Evolutionary conservation across 129 eudicot genomes (phyloP).

Genomic region (Escallonia rubra): DNA sequence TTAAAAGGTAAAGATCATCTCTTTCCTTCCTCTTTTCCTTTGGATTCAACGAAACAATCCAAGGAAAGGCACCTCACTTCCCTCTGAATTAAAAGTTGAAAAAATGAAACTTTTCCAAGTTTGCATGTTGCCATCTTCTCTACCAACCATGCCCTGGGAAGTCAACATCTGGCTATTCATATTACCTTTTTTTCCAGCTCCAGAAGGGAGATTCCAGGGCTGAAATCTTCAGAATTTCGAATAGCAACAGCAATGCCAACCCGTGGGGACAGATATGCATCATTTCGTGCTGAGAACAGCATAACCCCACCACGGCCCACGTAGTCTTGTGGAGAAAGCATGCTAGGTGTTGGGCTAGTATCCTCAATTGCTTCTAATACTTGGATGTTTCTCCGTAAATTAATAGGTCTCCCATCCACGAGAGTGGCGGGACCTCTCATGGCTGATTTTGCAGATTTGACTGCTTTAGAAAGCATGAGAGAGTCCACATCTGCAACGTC

Average conservation of each 20-base stretch:
- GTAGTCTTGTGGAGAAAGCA: conserved; percentile 98
- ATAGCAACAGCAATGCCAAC: conserved; percentile 90
- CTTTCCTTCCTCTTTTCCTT: no score
- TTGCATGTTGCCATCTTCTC: no score
- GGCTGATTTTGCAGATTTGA: conserved; percentile 48
- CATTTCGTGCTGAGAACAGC: conserved; percentile 88
- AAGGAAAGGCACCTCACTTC: no score
- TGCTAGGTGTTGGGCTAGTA: conserved; percentile 81
- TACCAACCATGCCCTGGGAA: not conserved
- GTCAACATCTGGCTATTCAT: not conserved
- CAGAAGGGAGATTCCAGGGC: conserved; percentile 85
- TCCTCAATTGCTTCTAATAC: conserved; percentile 89
- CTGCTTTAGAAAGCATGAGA: conserved; percentile 38
- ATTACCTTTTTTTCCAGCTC: conserved; percentile 94
- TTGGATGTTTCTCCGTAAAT: conserved; percentile 56
- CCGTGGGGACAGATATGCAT: conserved; percentile 78
- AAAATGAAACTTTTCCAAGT: no score
- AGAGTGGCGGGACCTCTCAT: conserved; percentile 32
- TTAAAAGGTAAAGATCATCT: no score
- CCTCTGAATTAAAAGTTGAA: no score
- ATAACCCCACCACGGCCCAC: conserved; percentile 87
- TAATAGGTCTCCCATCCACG: conserved; percentile 28
- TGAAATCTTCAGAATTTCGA: conserved; percentile 65
- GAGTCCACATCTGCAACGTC: conserved; percentile 62
- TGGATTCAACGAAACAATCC: no score